Conservation (phyloP, 108 stramenopile genomes). For the Chaetoceros muelleri region DNA sequence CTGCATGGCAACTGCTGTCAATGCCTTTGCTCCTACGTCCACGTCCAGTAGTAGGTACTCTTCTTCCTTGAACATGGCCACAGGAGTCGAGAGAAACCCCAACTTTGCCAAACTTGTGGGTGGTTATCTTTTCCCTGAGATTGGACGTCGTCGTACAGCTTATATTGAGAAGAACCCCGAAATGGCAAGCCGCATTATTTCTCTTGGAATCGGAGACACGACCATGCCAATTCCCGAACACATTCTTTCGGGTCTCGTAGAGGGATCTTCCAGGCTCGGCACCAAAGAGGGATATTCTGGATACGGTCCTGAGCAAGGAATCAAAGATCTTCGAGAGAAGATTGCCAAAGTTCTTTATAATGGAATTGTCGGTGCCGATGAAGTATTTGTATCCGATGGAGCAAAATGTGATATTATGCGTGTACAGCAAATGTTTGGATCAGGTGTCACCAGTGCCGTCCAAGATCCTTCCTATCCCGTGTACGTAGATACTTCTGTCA, state of each 20-base stretch:
- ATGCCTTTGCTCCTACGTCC: constrained; percentile 25
- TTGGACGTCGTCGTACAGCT: constrained; percentile 87
- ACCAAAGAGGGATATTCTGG: constrained; percentile 90
- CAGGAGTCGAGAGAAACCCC: constrained; percentile 69
- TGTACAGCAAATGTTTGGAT: constrained; percentile 92
- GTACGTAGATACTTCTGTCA: constrained; percentile 62
- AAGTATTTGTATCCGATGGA: constrained; percentile 96
- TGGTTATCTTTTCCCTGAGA: constrained; percentile 95
- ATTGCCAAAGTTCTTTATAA: constrained; percentile 85
- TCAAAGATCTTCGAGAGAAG: constrained; percentile 75
- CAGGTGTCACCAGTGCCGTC: constrained; percentile 84
- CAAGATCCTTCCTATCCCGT: constrained; percentile 97
- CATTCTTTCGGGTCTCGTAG: constrained; percentile 83
- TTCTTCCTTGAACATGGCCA: constrained; percentile 22
- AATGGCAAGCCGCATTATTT: constrained; percentile 81
- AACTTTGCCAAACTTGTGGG: constrained; percentile 87
- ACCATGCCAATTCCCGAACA: constrained; percentile 93
- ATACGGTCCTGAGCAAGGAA: constrained; percentile 94
- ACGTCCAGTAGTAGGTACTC: constrained; percentile 4
- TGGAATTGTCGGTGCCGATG: constrained; percentile 79
- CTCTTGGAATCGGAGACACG: constrained; percentile 95
- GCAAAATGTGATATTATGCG: constrained; percentile 98
- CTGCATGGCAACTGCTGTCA: constrained; percentile 17
- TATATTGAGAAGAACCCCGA: constrained; percentile 90
- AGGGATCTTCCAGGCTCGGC: constrained; percentile 78